Evolutionary conservation across 2,329 filamentous ascomycete genomes (phyloP).

Genomic region (Fusarium udum): DNA sequence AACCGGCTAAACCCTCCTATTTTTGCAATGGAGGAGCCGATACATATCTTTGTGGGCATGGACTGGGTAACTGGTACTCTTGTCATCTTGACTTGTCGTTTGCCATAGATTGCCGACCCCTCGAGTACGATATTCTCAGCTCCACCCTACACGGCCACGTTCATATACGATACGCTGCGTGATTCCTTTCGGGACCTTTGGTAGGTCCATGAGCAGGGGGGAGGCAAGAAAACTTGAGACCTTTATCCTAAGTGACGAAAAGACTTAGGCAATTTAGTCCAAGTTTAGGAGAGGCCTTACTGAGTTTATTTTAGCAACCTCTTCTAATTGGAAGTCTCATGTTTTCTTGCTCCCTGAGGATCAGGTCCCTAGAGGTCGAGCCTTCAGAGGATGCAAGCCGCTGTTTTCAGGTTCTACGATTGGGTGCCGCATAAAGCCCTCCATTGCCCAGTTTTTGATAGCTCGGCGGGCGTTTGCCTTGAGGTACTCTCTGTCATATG

Average conservation of each 20-base stretch:
- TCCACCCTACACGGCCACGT: neutral
- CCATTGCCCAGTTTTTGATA: too few species aligned
- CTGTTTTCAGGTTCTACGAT: too few species aligned
- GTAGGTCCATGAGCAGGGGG: too few species aligned
- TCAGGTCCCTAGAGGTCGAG: too few species aligned
- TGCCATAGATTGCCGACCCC: neutral
- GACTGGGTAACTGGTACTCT: neutral
- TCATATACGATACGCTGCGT: too few species aligned
- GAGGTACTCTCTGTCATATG: too few species aligned
- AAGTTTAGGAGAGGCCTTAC: too few species aligned
- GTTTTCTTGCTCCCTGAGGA: neutral
- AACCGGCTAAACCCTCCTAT: neutral
- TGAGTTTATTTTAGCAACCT: neutral
- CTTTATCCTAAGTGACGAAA: neutral
- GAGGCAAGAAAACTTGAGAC: neutral
- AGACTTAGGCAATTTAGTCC: neutral
- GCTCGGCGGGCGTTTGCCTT: too few species aligned
- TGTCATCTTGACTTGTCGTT: neutral
- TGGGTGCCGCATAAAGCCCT: neutral
- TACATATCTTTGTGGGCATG: neutral
- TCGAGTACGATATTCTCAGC: neutral
- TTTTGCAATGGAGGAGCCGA: neutral
- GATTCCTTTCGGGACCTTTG: too few species aligned
- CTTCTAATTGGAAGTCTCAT: neutral
- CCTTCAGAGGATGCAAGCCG: too few species aligned